Base-by-base conservation (phyloP, 2,329 filamentous ascomycete genomes). In the Colletotrichum sp. region DNA sequence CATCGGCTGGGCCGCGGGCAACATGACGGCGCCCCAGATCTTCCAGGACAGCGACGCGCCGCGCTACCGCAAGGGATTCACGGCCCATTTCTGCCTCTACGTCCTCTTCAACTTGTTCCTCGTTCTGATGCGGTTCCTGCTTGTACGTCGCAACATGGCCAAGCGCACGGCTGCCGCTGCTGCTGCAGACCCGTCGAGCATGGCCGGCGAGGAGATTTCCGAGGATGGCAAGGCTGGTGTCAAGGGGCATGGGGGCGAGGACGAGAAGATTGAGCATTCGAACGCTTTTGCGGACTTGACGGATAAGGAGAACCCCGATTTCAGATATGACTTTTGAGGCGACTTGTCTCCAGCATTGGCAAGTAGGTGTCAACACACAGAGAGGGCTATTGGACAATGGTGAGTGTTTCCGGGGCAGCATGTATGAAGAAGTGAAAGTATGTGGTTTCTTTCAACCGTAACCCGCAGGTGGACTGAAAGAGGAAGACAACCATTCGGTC, bases 11-110 rank as follows among this genome's bases (percentile, higher is more conserved):
- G 62, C 69, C 28, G 64, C 65, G 8, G 93, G 93, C 7, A 94
- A 94, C 81, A 93, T 94, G 73, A 87, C 94, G 79, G 93, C 92
- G 0, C 93, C 92, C 0, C 82, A 94, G 1, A 85, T 94, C 1
- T 94, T 94, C 84, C 88, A 85, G 76, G 83, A 86, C 13, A 84
- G 85, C 7, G 90, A 93, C 75, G 89, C 90, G 0, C 93, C 93
- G 0, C 80, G 82, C 6, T 94, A 94, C 78, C 55, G 78, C 74
- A 82, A 82, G 34, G 84, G 83, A 8, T 84, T 84, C 61, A 83
- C 80, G 3, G 80, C 80, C 27, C 83, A 84, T 68, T 83, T 84
- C 75, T 83, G 80, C 58, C 79, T 84, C 34, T 84, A 84, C 68
- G 83, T 80, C 4, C 70, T 84, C 18, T 84, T 83, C 66, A 84